Conservation (phyloP, 352 stramenopile species). For the Blastocystis sp. region DNA sequence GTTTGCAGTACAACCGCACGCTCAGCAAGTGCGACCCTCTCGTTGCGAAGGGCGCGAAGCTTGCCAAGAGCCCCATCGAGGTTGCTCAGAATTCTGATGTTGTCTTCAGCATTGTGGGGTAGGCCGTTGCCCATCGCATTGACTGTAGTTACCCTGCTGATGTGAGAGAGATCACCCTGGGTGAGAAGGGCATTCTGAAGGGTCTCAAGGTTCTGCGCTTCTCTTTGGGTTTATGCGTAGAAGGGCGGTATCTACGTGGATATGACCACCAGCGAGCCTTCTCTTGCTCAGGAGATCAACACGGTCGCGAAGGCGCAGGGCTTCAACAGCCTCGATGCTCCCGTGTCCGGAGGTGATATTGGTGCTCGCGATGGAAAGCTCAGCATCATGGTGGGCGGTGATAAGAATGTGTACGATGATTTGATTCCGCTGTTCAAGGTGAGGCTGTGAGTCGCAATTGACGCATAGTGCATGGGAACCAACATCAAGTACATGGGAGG, state of each 20-base stretch:
- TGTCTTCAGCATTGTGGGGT: slow-evolving; percentile 87
- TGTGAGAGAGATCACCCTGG: slow-evolving; percentile 78
- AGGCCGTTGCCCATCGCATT: background rate
- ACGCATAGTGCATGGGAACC: slow-evolving; percentile 80
- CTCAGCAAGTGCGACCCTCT: slow-evolving; percentile 82
- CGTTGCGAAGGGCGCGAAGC: slow-evolving; percentile 81
- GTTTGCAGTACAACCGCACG: slow-evolving; percentile 81
- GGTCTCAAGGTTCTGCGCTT: slow-evolving; percentile 36
- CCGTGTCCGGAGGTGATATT: slow-evolving; percentile 85
- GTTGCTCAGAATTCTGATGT: slow-evolving; percentile 84
- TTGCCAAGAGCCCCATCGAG: slow-evolving; percentile 82
- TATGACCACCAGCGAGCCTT: slow-evolving; percentile 87
- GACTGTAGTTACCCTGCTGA: slow-evolving; percentile 79
- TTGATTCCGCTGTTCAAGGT: slow-evolving; percentile 85
- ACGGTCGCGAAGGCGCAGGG: slow-evolving; percentile 79
- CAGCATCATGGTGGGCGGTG: slow-evolving; percentile 88
- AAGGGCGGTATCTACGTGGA: slow-evolving; percentile 85
- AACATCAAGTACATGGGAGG: slow-evolving; percentile 86
- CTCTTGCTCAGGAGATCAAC: slow-evolving; percentile 86
- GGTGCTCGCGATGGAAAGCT: slow-evolving; percentile 85
- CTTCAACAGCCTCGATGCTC: slow-evolving; percentile 75
- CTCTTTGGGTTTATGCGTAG: slow-evolving; percentile 77
- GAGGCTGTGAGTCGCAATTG: slow-evolving; percentile 40
- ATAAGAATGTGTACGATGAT: slow-evolving; percentile 82
- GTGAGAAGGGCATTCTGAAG: slow-evolving; percentile 72